Evolutionary conservation across 176 grass and related monocot species (phyloP).

Genomic region (Elaeis guineensis): DNA sequence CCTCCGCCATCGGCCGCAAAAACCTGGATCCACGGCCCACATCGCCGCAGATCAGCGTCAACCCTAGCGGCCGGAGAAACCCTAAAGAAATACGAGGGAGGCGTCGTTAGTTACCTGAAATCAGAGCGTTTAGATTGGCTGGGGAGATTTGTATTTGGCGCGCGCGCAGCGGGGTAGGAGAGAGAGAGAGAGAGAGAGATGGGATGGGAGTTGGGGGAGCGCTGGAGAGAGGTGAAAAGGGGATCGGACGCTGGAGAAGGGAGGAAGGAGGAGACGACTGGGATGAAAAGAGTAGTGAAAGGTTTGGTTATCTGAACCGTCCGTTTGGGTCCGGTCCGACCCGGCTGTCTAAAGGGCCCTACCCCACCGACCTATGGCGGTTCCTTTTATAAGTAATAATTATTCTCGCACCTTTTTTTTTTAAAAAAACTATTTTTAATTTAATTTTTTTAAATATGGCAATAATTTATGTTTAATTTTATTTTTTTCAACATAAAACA

Average conservation of each 20-base stretch:
- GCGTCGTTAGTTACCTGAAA: no score
- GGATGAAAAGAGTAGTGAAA: constrained; percentile 13
- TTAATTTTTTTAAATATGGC: no score
- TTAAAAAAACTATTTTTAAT: no score
- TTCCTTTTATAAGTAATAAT: no score
- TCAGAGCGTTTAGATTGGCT: no score
- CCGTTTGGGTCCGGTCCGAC: constrained; percentile 5
- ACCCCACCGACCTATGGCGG: no score
- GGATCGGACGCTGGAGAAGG: constrained; percentile 83
- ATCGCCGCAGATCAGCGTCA: constrained; percentile 7
- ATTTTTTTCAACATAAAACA: no score
- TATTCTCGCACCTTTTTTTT: no score
- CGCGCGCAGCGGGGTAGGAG: constrained; percentile 16
- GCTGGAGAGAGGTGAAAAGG: constrained; percentile 36
- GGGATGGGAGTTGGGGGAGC: constrained; percentile 15
- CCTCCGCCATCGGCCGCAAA: constrained; percentile 35
- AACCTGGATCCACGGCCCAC: constrained; percentile 2
- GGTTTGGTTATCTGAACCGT: constrained; percentile 44
- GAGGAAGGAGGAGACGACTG: constrained; percentile 38
- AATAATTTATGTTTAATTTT: no score
- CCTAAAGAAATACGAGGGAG: constrained; percentile 4
- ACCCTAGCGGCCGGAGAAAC: constrained; percentile 22
- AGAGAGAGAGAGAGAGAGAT: constrained; percentile 10
- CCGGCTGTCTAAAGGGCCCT: no score
- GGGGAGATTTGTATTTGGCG: background rate